These are phyloP conservation scores for Stylonectria norvegica DNA, from an alignment of 2,329 filamentous ascomycete species.

Conservation along the genomic window DNA sequence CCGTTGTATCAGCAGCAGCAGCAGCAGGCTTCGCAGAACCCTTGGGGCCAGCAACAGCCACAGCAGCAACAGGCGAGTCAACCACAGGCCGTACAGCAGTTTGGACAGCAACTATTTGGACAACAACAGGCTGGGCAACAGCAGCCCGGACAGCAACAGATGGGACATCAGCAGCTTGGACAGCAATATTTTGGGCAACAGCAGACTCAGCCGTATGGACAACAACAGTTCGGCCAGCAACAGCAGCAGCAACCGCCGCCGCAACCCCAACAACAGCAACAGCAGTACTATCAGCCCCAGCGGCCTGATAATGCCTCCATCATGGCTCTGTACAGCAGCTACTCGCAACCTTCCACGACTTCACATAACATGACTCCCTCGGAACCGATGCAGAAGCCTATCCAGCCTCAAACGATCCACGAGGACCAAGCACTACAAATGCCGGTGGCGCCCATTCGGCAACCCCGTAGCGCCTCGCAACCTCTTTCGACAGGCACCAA, in stretches of 20 bases:
- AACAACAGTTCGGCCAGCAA: constrained; percentile 6
- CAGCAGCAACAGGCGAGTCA: constrained; percentile 6
- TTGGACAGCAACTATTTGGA: constrained; percentile 17
- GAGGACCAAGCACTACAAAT: constrained; percentile 27
- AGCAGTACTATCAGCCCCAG: constrained; percentile 40
- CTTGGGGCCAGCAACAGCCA: constrained; percentile 15
- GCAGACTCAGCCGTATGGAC: constrained; percentile 20
- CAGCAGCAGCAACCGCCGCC: too few relatives aligned
- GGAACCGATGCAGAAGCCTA: constrained; percentile 23
- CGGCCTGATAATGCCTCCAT: constrained; percentile 70
- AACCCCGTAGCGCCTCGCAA: constrained; percentile 31
- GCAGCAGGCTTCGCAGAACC: too few relatives aligned
- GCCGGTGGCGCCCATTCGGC: constrained; percentile 24
- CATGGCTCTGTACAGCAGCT: constrained; percentile 68
- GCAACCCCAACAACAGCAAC: constrained; percentile 32
- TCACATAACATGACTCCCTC: constrained; percentile 37
- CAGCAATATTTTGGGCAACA: constrained; percentile 23
- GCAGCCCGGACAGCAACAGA: constrained; percentile 19
- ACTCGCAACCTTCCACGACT: constrained; percentile 52
- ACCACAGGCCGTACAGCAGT: constrained; percentile 25
- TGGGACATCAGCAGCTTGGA: constrained; percentile 9
- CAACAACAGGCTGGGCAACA: constrained; percentile 21
- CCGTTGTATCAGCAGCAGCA: neutral
- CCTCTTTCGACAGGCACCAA: constrained; percentile 49
- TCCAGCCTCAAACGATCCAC: constrained; percentile 25